Evolutionary conservation across 164 flowering plant genomes (phyloP).

Genomic region (Brasenia schreberi): DNA sequence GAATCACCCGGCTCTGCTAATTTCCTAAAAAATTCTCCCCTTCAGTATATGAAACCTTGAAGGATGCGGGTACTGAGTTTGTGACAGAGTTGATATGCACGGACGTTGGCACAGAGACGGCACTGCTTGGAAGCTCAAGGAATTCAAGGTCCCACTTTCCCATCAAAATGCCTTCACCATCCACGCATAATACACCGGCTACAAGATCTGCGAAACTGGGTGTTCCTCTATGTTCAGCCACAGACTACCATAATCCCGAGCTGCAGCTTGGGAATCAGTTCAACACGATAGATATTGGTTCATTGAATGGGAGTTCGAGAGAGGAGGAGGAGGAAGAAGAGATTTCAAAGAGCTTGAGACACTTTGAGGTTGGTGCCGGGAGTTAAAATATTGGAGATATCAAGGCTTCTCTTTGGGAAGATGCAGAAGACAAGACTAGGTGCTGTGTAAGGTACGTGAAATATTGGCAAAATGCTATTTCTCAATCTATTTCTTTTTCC

Average conservation of each 20-base stretch:
- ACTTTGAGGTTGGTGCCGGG: conserved; percentile 33
- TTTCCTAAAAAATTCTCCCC: no score
- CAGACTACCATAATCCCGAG: conserved; percentile 60
- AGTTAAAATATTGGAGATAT: conserved; percentile 28
- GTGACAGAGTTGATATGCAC: conserved; percentile 36
- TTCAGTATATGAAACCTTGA: conserved; percentile 31
- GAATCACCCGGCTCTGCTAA: no score
- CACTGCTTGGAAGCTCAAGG: conserved; percentile 69
- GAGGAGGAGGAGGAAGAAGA: conserved; percentile 91
- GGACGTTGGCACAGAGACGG: conserved; percentile 92
- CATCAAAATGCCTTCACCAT: conserved; percentile 57
- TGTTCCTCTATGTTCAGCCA: conserved; percentile 9
- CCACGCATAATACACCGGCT: conserved; percentile 80
- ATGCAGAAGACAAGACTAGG: conserved; percentile 54
- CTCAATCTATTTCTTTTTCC: no score
- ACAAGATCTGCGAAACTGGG: conserved; percentile 50
- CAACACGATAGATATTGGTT: conserved; percentile 20
- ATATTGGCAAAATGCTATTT: no score
- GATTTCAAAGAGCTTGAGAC: conserved; percentile 68
- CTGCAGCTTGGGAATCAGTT: conserved; percentile 49
- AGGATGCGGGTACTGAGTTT: conserved; percentile 32
- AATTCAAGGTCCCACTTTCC: conserved; percentile 67
- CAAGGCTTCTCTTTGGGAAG: conserved; percentile 54
- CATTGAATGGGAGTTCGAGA: conserved; percentile 77
- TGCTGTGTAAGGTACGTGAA: conserved; percentile 65